Evolutionary conservation across 2,329 filamentous ascomycete genomes (phyloP).

Genomic region (Monosporascus sp.): DNA sequence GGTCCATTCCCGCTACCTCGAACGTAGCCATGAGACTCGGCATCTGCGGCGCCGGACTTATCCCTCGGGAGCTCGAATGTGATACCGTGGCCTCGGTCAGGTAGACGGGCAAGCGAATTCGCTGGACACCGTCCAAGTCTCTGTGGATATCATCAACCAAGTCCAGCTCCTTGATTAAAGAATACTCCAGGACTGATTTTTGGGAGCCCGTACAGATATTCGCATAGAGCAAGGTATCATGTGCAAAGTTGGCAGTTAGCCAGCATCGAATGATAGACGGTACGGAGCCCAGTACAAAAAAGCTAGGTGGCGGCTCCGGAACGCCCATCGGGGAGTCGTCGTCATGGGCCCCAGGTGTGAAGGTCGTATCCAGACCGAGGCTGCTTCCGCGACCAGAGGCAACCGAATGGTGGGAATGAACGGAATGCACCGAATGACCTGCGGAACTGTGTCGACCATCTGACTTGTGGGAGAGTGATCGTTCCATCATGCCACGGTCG

Average conservation of each 20-base stretch:
- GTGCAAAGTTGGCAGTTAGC: constrained; percentile 85
- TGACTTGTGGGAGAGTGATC: constrained; percentile 89
- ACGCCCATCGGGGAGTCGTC: constrained; percentile 66
- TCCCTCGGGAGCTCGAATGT: constrained; percentile 66
- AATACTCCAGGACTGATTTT: constrained; percentile 73
- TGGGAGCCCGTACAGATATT: constrained; percentile 90
- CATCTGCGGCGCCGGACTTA: constrained; percentile 69
- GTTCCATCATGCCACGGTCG: constrained; percentile 77
- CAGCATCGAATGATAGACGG: constrained; percentile 95
- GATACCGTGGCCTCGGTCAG: constrained; percentile 85
- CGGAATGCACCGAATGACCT: constrained; percentile 68
- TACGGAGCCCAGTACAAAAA: constrained; percentile 81
- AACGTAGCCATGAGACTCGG: constrained; percentile 79
- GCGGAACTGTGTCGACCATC: constrained; percentile 91
- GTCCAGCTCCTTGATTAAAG: constrained; percentile 69
- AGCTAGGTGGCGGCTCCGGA: constrained; percentile 71
- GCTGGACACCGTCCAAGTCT: constrained; percentile 59
- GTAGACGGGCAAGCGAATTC: constrained; percentile 75
- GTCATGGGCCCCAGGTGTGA: constrained; percentile 56
- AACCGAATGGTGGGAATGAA: constrained; percentile 62
- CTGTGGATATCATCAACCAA: constrained; percentile 61
- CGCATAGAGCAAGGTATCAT: constrained; percentile 82
- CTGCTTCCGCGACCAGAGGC: constrained; percentile 81
- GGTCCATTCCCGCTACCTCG: constrained; percentile 58
- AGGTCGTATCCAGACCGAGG: constrained; percentile 72